Conservation (phyloP, 441 rosid species). For the Dalechampia spathulata region DNA sequence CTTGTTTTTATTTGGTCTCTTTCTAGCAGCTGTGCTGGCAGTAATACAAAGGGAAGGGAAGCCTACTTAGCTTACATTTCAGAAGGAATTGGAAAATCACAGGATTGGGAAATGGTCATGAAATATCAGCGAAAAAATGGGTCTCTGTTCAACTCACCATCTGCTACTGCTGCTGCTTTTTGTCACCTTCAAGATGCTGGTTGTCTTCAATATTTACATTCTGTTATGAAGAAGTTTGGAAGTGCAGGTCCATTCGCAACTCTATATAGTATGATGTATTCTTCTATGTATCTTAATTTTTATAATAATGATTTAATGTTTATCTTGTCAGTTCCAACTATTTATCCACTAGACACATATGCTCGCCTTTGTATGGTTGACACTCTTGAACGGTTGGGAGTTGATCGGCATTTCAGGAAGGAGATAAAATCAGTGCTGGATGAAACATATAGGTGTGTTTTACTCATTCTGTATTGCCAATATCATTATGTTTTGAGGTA, state of each 20-base stretch:
- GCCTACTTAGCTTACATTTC: conserved; percentile 57
- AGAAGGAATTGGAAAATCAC: conserved; percentile 52
- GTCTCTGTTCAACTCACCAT: conserved; percentile 75
- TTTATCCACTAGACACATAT: conserved; percentile 50
- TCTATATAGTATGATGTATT: neutral
- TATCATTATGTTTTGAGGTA: neutral
- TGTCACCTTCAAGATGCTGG: conserved; percentile 38
- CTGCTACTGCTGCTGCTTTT: conserved; percentile 76
- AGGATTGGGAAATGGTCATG: conserved; percentile 56
- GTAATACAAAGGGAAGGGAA: conserved; percentile 36
- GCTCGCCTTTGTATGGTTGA: conserved; percentile 55
- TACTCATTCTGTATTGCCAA: neutral
- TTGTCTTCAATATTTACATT: conserved; percentile 54
- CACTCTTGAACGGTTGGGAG: conserved; percentile 61
- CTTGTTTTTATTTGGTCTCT: conserved; percentile 3
- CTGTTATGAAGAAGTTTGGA: conserved; percentile 45
- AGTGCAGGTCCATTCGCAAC: conserved; percentile 43
- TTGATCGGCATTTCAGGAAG: conserved; percentile 48
- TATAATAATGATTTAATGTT: conserved; percentile 10
- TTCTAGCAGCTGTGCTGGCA: conserved; percentile 18
- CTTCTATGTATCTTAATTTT: neutral
- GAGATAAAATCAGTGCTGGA: conserved; percentile 47
- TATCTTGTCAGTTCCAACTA: conserved; percentile 58
- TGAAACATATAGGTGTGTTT: conserved; percentile 51
- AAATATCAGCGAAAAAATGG: conserved; percentile 68